Evolutionary conservation across 805 yeast genomes (phyloP).

Genomic region (Vanderwaltozyma yarrowii): DNA sequence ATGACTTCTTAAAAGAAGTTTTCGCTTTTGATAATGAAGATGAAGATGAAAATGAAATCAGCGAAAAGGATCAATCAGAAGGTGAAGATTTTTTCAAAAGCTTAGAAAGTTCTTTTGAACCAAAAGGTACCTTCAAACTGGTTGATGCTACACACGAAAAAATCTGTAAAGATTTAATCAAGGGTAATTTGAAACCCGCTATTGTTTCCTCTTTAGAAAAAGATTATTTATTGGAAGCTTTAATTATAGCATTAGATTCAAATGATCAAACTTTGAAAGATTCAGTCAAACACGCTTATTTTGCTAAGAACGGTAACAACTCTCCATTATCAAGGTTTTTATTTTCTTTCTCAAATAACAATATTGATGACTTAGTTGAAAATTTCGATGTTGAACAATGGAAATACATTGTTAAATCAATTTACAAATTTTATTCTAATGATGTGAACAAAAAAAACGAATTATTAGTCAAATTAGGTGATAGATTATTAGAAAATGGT

Average conservation of each 20-base stretch:
- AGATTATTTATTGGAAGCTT: conserved; percentile 65
- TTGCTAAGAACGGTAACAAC: conserved; percentile 40
- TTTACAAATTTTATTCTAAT: conserved; percentile 42
- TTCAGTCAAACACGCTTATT: conserved; percentile 63
- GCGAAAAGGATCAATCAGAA: conserved; percentile 17
- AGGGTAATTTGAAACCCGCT: conserved; percentile 57
- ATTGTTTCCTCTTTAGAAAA: conserved; percentile 54
- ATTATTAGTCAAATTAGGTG: conserved; percentile 62
- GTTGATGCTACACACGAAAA: conserved; percentile 36
- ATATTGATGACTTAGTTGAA: conserved; percentile 58
- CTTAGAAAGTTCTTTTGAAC: conserved; percentile 31
- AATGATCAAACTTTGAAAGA: conserved; percentile 46
- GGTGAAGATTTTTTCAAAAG: conserved; percentile 32
- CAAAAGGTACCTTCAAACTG: conserved; percentile 45
- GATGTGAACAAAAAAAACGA: conserved; percentile 41
- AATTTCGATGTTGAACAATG: conserved; percentile 73
- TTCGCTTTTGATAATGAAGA: conserved; percentile 30
- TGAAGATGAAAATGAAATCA: conserved; percentile 9
- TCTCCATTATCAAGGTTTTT: conserved; percentile 62
- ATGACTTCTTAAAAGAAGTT: conserved; percentile 39
- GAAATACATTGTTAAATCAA: conserved; percentile 69
- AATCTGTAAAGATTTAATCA: conserved; percentile 42
- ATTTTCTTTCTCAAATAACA: conserved; percentile 47
- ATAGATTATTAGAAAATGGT: conserved; percentile 48
- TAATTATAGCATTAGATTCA: conserved; percentile 66